These are phyloP conservation scores for Triglochin maritima DNA, from an alignment of 106 monocot species.

Conservation along the genomic window DNA sequence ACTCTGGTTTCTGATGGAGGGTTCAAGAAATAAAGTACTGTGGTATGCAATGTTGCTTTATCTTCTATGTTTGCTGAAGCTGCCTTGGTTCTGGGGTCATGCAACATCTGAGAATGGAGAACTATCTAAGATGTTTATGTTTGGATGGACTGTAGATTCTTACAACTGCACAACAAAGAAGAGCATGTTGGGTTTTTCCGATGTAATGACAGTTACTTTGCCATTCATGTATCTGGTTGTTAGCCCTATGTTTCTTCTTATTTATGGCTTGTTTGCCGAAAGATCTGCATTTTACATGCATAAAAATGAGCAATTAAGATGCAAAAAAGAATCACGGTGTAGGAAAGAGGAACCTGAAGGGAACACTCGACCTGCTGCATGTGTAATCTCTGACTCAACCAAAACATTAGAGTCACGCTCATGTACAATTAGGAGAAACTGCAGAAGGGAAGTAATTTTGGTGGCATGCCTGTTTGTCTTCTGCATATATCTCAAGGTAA, in stretches of 20 bases:
- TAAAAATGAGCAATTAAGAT: conserved; percentile 7
- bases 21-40: conserved; percentile 41
- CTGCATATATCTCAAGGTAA: conserved; percentile 56
- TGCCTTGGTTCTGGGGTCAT: conserved; percentile 83
- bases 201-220: conserved; percentile 46
- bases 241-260: conserved; percentile 42
- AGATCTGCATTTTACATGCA: conserved; percentile 28
- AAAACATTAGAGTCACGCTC: not conserved
- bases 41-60: conserved; percentile 55
- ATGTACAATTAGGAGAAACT: conserved; percentile 8
- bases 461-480: conserved; percentile 25
- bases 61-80: conserved; percentile 35
- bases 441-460: conserved; percentile 31
- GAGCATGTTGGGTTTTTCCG: conserved; percentile 35
- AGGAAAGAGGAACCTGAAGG: not conserved
- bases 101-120: conserved; percentile 54
- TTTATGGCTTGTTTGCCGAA: conserved; percentile 49
- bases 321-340: not conserved
- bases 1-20: conserved; percentile 63
- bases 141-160: conserved; percentile 43
- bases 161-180: not conserved
- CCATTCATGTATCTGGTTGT: conserved; percentile 82
- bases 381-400: not conserved
- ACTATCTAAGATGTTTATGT: conserved; percentile 41
- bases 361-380: not conserved